Percentiles rank a stretch among this genome's conserved stretches.
Conservation (phyloP, 2,329 filamentous ascomycete species). For the Xylariaceae sp. region DNA sequence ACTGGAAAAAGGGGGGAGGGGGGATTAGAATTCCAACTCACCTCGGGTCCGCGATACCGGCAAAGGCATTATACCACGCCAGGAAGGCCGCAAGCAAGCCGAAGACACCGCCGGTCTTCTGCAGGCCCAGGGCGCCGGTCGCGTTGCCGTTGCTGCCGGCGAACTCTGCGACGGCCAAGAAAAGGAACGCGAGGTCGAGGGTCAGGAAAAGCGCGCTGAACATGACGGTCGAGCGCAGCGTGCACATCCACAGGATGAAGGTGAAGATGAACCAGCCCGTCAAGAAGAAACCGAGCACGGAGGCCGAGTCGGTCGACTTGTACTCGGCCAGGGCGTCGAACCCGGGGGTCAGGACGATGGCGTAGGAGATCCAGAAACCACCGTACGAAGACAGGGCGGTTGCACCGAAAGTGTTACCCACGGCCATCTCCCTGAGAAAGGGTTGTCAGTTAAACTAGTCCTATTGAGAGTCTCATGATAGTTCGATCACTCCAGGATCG, state of each 20-base stretch:
- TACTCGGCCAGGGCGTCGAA: constrained; percentile 57
- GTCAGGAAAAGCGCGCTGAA: constrained; percentile 76
- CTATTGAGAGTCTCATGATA: too few relatives aligned
- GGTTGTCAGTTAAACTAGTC: not conserved
- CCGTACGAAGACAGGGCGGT: constrained; percentile 78
- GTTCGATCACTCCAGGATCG: not conserved
- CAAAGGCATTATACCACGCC: constrained; percentile 83
- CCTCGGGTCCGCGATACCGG: constrained; percentile 72
- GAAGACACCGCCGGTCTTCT: constrained; percentile 71
- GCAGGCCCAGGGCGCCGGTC: constrained; percentile 45
- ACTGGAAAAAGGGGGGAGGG: not conserved
- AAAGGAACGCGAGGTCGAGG: constrained; percentile 70
- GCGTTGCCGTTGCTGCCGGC: constrained; percentile 49
- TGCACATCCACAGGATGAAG: constrained; percentile 67
- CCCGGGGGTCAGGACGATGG: constrained; percentile 63
- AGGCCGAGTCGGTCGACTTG: constrained; percentile 44
- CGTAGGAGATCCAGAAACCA: constrained; percentile 78
- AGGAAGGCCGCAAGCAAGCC: constrained; percentile 77
- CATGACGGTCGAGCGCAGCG: constrained; percentile 70
- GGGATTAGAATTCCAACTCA: constrained; percentile 35
- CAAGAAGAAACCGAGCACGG: constrained; percentile 70
- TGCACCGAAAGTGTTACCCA: constrained; percentile 84
- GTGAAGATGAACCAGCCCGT: constrained; percentile 85
- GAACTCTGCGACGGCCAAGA: constrained; percentile 63
- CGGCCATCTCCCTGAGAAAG: constrained; percentile 68